A percentile compares a stretch with the other conserved stretches of the same genome.
Conservation (phyloP, 495 filamentous ascomycete genomes). For the Neurospora cerealis region DNA sequence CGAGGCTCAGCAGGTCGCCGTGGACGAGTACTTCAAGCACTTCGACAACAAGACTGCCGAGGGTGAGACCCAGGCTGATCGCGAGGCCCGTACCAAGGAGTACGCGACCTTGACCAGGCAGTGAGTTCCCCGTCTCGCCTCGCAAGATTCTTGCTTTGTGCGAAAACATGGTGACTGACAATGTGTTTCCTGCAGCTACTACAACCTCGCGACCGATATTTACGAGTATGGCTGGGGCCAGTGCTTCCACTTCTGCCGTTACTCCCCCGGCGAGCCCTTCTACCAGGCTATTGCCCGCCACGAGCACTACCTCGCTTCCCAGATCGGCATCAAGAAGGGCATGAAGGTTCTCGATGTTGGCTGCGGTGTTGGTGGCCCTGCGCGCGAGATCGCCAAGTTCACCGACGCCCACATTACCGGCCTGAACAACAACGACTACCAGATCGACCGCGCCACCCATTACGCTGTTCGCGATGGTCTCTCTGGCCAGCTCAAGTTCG, state of each 20-base stretch:
- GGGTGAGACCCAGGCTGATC: slow-evolving; percentile 69
- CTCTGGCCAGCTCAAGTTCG: slow-evolving; percentile 70
- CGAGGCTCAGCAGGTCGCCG: slow-evolving; percentile 73
- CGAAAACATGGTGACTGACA: slow-evolving; percentile 2
- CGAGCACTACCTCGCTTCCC: slow-evolving; percentile 93
- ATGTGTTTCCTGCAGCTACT: slow-evolving; percentile 56
- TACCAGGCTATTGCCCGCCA: slow-evolving; percentile 90
- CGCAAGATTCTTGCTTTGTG: not conserved
- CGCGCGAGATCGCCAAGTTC: slow-evolving; percentile 94
- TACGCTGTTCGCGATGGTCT: slow-evolving; percentile 80
- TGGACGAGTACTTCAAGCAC: slow-evolving; percentile 99
- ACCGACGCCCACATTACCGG: slow-evolving; percentile 81
- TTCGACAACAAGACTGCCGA: slow-evolving; percentile 89
- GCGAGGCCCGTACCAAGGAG: slow-evolving; percentile 76
- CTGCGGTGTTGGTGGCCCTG: slow-evolving; percentile 96
- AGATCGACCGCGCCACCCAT: slow-evolving; percentile 84
- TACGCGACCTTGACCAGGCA: slow-evolving; percentile 94
- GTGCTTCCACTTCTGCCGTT: slow-evolving; percentile 97
- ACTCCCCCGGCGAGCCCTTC: slow-evolving; percentile 80
- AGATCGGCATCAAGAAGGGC: slow-evolving; percentile 73
- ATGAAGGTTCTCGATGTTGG: slow-evolving; percentile 95
- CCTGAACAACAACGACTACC: slow-evolving; percentile 99
- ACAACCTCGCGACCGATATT: slow-evolving; percentile 93
- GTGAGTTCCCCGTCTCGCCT: slow-evolving; percentile 39
- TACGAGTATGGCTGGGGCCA: slow-evolving; percentile 97